Evolutionary conservation across 768 basidiomycete genomes (phyloP).

Genomic region (Leucosporidium yakuticum): DNA sequence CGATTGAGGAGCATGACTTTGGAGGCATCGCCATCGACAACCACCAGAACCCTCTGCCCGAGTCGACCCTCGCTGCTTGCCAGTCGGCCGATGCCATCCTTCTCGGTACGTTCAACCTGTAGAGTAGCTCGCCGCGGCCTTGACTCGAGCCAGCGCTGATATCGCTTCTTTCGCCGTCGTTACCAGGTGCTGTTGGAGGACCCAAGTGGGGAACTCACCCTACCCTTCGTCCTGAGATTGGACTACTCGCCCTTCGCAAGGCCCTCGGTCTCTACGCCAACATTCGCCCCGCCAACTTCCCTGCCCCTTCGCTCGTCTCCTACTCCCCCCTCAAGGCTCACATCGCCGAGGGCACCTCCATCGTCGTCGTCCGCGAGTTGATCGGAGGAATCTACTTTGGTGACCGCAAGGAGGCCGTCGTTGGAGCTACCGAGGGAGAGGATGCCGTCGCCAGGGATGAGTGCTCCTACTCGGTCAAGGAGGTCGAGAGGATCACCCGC

Average conservation of each 20-base stretch:
- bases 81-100: constrained; percentile 90
- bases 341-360: constrained; percentile 49
- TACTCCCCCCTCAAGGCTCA: constrained; percentile 75
- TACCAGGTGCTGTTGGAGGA: constrained; percentile 96
- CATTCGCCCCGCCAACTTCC: constrained; percentile 93
- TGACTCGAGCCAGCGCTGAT: background rate
- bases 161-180: background rate
- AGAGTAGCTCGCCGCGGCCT: background rate
- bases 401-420: constrained; percentile 76
- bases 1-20: constrained; percentile 69
- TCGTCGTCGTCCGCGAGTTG: constrained; percentile 92
- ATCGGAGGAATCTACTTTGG: constrained; percentile 97
- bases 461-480: constrained; percentile 83
- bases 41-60: constrained; percentile 74
- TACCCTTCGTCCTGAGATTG: constrained; percentile 85
- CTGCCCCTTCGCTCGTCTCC: constrained; percentile 77
- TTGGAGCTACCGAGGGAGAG: constrained; percentile 43
- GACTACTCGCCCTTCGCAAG: constrained; percentile 81
- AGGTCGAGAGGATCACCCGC: constrained; percentile 89
- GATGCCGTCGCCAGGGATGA: constrained; percentile 79
- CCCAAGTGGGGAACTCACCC: constrained; percentile 94
- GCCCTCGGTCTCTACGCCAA: constrained; percentile 93
- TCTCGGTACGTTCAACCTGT: constrained; percentile 72
- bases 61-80: constrained; percentile 78
- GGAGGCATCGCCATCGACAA: constrained; percentile 91